Conservation (phyloP, 2,329 filamentous ascomycete species). For the Orbilia oligospora region DNA sequence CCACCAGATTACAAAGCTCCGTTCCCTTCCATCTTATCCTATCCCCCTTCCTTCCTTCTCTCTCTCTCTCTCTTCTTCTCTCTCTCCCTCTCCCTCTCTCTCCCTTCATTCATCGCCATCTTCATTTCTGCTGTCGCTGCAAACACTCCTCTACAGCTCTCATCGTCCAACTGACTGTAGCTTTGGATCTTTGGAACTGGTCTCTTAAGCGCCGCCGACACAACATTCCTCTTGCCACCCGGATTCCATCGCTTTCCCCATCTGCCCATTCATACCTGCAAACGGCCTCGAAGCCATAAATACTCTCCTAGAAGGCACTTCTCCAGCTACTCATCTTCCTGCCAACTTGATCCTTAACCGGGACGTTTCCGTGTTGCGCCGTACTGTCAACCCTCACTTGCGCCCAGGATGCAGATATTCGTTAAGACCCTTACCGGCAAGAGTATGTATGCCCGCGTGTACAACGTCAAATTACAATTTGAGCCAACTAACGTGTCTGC, state of each 20-base stretch:
- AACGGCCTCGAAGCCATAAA: conserved; percentile 14
- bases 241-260: not conserved
- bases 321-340: not conserved
- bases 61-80: not conserved
- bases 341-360: conserved; percentile 1
- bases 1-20: conserved; percentile 45
- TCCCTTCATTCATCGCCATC: conserved; percentile 2
- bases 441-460: conserved; percentile 70
- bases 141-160: not conserved
- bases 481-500: conserved; percentile 14
- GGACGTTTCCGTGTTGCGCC: conserved; percentile 25
- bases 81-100: not conserved
- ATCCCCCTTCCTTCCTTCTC: conserved; percentile 1
- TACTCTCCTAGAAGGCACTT: not conserved
- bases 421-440: conserved; percentile 85
- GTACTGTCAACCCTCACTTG: conserved; percentile 1
- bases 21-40: conserved; percentile 18
- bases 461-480: conserved; percentile 11
- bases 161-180: not conserved
- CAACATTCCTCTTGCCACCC: conserved; percentile 19
- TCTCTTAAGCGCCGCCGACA: conserved; percentile 14
- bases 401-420: conserved; percentile 78
- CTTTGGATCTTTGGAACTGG: not conserved
- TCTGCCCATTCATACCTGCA: not conserved
- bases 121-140: not conserved